A percentile compares a stretch with the other conserved stretches of the same genome.
phyloP scores from a whole-genome alignment of 2,329 filamentous ascomycete species.

The Hypomyces perniciosus region DNA sequence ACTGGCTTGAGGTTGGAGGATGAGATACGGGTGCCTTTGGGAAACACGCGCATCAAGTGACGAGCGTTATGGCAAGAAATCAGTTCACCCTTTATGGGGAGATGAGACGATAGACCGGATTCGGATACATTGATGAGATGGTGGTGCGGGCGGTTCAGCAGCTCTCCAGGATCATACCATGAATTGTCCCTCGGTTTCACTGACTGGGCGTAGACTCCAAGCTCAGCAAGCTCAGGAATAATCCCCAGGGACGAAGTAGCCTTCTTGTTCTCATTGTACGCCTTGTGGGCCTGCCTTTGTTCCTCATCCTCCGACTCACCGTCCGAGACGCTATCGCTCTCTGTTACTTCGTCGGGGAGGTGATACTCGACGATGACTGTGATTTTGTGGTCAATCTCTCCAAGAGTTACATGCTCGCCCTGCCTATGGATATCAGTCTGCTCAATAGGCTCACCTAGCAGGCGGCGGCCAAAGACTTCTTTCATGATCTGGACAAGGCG shows the following conservation, averaged over 20 bases:
- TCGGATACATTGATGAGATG: conserved; percentile 67
- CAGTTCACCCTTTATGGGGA: conserved; percentile 38
- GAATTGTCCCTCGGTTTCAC: conserved; percentile 62
- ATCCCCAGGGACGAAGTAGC: conserved; percentile 43
- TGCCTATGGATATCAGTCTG: conserved; percentile 52
- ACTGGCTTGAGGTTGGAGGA: conserved; percentile 59
- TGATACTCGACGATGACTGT: conserved; percentile 64
- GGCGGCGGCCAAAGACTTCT: conserved; percentile 54
- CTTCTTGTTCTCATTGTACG: conserved; percentile 50
- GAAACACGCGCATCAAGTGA: conserved; percentile 65
- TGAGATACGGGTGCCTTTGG: conserved; percentile 63
- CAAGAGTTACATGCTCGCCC: conserved; percentile 50
- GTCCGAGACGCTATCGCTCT: conserved; percentile 28
- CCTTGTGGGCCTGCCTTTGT: conserved; percentile 40
- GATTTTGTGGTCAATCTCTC: conserved; percentile 56
- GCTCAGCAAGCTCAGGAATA: conserved; percentile 57
- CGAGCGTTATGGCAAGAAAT: conserved; percentile 56
- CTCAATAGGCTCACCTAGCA: conserved; percentile 53
- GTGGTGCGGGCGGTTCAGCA: conserved; percentile 54
- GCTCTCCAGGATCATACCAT: conserved; percentile 50
- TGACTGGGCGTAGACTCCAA: conserved; percentile 65
- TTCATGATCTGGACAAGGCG: conserved; percentile 60
- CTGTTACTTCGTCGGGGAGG: conserved; percentile 44
- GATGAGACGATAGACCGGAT: conserved; percentile 46
- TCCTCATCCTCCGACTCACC: conserved; percentile 38